Percentiles rank a stretch among this genome's conserved stretches.
These are phyloP conservation scores for Iodosphaeria phyllophila DNA, from an alignment of 2,329 filamentous ascomycete genomes.

Conservation along the genomic window DNA sequence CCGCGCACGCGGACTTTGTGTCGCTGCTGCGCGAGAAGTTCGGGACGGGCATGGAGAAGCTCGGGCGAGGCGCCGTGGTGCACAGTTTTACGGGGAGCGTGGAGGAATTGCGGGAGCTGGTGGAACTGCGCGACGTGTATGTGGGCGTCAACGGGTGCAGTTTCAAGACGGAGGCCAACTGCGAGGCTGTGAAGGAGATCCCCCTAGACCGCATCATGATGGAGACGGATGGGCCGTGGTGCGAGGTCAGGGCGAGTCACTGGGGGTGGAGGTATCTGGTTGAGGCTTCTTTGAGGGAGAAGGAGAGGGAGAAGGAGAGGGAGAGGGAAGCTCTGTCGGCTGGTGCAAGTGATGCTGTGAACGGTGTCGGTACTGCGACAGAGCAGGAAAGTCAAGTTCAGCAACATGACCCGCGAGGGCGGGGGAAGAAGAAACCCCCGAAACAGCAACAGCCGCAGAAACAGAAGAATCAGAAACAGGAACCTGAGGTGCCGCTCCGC, in stretches of 20 bases:
- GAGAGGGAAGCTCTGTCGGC: constrained; percentile 1
- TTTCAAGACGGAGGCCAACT: constrained; percentile 84
- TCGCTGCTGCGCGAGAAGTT: constrained; percentile 41
- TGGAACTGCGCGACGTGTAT: constrained; percentile 66
- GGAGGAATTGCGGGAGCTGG: constrained; percentile 67
- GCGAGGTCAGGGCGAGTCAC: constrained; percentile 79
- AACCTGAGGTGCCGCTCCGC: constrained; percentile 48
- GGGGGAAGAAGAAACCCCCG: constrained; percentile 5
- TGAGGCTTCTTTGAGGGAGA: constrained; percentile 13
- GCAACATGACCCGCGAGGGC: constrained; percentile 3
- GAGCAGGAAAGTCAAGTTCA: constrained; percentile 2
- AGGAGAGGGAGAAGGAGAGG: constrained; percentile 3
- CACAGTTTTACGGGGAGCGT: constrained; percentile 86
- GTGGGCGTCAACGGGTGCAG: constrained; percentile 95
- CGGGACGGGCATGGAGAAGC: constrained; percentile 36
- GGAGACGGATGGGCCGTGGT: constrained; percentile 96
- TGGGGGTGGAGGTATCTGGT: constrained; percentile 58
- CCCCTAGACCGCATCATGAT: constrained; percentile 71
- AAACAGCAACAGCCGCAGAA: constrained; percentile 4
- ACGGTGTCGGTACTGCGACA: constrained; percentile 3
- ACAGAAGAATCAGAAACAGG: constrained; percentile 32
- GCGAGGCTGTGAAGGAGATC: constrained; percentile 64
- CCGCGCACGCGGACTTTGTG: constrained; percentile 74
- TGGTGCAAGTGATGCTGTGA: too few species aligned
- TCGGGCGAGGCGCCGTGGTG: constrained; percentile 67